Conservation (phyloP, 148 eudicot species). For the Camellia granthamiana region DNA sequence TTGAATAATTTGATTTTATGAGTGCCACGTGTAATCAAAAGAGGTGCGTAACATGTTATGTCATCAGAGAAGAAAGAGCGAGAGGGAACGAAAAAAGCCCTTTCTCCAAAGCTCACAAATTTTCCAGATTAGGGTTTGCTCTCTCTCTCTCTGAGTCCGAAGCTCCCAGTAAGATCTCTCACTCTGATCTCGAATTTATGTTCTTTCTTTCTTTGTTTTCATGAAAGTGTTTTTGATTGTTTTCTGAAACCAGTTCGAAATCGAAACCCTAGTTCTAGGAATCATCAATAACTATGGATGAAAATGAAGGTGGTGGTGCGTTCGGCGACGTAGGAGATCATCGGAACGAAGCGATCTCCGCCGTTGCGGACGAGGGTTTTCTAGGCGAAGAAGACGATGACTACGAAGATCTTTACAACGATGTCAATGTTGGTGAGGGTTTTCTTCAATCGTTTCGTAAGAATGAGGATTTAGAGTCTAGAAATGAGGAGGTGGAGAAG, state of each 20-base stretch:
- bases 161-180: constrained; percentile 27
- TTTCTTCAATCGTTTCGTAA: constrained; percentile 55
- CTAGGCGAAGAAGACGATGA: constrained; percentile 80
- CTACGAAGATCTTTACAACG: constrained; percentile 84
- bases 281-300: constrained; percentile 37
- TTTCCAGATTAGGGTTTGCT: constrained; percentile 50
- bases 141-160: constrained; percentile 6
- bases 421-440: constrained; percentile 84
- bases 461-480: constrained; percentile 48
- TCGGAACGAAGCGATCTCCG: constrained; percentile 73
- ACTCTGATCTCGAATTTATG: neutral
- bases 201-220: neutral
- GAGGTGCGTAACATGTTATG: constrained; percentile 8
- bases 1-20: too few species aligned
- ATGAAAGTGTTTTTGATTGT: neutral
- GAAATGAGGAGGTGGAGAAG: constrained; percentile 33
- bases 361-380: constrained; percentile 72
- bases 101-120: constrained; percentile 10
- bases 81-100: constrained; percentile 8
- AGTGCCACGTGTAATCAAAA: neutral
- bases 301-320: constrained; percentile 35
- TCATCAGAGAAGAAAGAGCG: neutral
- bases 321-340: constrained; percentile 39
- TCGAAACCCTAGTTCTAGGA: neutral
- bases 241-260: too few species aligned